phyloP scores from a whole-genome alignment of 441 rosid genomes.

The Euphorbia schlechtendalii region DNA sequence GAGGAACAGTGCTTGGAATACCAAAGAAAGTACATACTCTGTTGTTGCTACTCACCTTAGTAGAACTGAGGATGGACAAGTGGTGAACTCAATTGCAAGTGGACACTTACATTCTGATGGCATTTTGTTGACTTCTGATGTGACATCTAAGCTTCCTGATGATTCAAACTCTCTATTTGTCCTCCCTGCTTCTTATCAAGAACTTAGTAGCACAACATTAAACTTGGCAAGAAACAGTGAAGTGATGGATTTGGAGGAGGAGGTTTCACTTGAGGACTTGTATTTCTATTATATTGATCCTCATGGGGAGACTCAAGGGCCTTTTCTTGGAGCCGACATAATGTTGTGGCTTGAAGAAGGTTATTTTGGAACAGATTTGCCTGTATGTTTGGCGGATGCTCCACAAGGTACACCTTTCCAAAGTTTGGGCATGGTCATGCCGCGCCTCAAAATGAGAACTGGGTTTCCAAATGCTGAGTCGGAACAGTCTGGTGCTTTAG shows the following conservation, averaged over 20 bases:
- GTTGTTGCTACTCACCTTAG: slow-evolving; percentile 13
- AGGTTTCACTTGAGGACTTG: slow-evolving; percentile 36
- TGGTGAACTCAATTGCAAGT: slow-evolving; percentile 15
- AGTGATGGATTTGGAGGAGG: slow-evolving; percentile 25
- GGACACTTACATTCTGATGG: slow-evolving; percentile 18
- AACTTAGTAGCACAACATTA: slow-evolving; percentile 17
- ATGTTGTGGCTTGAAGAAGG: slow-evolving; percentile 59
- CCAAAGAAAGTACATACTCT: slow-evolving; percentile 17
- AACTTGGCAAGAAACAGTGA: slow-evolving; percentile 15
- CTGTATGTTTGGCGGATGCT: slow-evolving; percentile 48
- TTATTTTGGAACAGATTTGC: slow-evolving; percentile 59
- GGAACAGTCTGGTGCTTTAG: slow-evolving; percentile 31
- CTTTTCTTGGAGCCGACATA: slow-evolving; percentile 56
- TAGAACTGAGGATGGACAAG: slow-evolving; percentile 21
- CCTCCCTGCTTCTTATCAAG: slow-evolving; percentile 24
- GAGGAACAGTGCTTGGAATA: slow-evolving; percentile 18
- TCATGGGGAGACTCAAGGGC: slow-evolving; percentile 52
- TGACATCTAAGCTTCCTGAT: slow-evolving; percentile 33
- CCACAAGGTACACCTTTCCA: slow-evolving; percentile 48
- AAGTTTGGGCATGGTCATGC: slow-evolving; percentile 48
- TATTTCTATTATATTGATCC: slow-evolving; percentile 56
- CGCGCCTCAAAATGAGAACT: slow-evolving; percentile 35
- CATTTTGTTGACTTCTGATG: slow-evolving; percentile 20
- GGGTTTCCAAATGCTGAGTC: slow-evolving; percentile 25
- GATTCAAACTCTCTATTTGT: slow-evolving; percentile 34